These are phyloP conservation scores for Glomus cerebriforme DNA, from an alignment of 192 early-diverging fungal genomes.

Conservation along the genomic window DNA sequence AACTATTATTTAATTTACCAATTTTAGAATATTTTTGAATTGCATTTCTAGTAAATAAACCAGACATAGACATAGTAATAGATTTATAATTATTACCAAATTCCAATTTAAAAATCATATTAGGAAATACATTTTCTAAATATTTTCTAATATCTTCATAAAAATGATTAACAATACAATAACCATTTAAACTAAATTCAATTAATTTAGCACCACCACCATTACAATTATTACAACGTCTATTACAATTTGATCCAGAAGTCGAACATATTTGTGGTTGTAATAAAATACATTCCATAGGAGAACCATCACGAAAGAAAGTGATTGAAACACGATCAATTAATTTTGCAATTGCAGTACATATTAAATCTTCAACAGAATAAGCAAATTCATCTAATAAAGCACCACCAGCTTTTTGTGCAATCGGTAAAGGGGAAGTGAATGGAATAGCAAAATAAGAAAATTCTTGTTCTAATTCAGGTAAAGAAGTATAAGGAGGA, in stretches of 20 bases:
- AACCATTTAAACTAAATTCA: conserved; percentile 24
- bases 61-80: conserved; percentile 16
- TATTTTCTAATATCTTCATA: conserved; percentile 32
- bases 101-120: conserved; percentile 27
- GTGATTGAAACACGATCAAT: conserved; percentile 26
- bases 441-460: conserved; percentile 9
- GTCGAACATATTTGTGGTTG: too few species aligned
- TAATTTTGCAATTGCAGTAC: conserved; percentile 16
- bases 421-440: not conserved
- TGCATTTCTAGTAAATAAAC: conserved; percentile 17
- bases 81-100: conserved; percentile 29
- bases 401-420: conserved; percentile 26
- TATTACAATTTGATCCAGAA: not conserved
- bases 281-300: conserved; percentile 7
- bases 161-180: conserved; percentile 32
- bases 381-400: conserved; percentile 28
- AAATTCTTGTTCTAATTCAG: conserved; percentile 26
- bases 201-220: not conserved
- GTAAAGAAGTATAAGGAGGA: not conserved
- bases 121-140: conserved; percentile 14
- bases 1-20: conserved; percentile 8
- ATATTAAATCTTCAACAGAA: conserved; percentile 27
- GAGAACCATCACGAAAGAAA: conserved; percentile 30
- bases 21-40: conserved; percentile 21
- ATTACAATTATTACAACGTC: not conserved